phyloP scores from a whole-genome alignment of 768 basidiomycete genomes.

The Trametes meyenii region DNA sequence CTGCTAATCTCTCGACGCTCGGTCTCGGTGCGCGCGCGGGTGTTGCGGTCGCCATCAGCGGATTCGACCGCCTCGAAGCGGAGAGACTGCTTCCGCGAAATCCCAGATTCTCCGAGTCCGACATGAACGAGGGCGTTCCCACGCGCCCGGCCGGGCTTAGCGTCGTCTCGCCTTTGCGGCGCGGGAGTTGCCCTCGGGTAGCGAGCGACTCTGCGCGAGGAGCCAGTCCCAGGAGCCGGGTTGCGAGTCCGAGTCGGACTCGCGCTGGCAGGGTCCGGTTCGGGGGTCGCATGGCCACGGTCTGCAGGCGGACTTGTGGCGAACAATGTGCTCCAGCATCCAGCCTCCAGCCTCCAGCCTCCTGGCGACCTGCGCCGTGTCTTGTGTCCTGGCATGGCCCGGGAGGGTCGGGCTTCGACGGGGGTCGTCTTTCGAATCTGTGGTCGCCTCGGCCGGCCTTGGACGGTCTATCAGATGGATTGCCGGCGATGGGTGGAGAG shows the following conservation, averaged over 20 bases:
- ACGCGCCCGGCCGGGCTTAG: constrained; percentile 1
- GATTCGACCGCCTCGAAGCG: neutral
- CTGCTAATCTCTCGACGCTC: constrained; percentile 15
- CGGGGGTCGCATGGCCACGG: too few species aligned
- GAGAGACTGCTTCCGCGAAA: constrained; percentile 3
- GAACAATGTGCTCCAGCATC: too few species aligned
- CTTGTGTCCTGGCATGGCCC: too few species aligned
- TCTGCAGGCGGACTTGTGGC: too few species aligned
- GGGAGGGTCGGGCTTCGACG: neutral
- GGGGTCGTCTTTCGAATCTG: neutral
- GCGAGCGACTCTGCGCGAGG: neutral
- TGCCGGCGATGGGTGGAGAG: neutral
- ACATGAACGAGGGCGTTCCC: constrained; percentile 7
- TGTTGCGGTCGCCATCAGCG: neutral
- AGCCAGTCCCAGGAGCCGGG: neutral
- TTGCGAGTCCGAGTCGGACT: neutral
- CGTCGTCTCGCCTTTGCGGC: neutral
- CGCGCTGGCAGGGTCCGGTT: too few species aligned
- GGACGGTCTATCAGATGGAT: constrained; percentile 8
- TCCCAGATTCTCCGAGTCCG: constrained; percentile 3
- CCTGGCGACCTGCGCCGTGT: too few species aligned
- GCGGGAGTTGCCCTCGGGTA: constrained; percentile 3
- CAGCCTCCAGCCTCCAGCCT: too few species aligned
- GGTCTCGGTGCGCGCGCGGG: neutral
- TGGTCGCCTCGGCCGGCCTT: neutral